These are phyloP conservation scores for Nakazawaea ambrosiae DNA, from an alignment of 805 yeast genomes.

Conservation along the genomic window DNA sequence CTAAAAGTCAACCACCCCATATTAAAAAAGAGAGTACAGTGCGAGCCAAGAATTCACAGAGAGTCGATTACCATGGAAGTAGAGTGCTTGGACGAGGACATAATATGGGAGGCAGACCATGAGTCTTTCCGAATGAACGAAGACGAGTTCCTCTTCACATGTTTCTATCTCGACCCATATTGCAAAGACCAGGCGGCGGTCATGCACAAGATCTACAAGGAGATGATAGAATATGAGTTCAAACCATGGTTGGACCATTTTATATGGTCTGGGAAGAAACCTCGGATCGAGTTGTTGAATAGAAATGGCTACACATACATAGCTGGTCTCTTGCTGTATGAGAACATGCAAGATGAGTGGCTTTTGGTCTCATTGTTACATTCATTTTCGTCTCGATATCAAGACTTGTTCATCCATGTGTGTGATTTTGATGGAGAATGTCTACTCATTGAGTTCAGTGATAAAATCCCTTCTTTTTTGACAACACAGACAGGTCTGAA, in stretches of 20 bases:
- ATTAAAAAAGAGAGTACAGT: no score
- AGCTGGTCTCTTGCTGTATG: conserved; percentile 21
- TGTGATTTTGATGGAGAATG: conserved; percentile 54
- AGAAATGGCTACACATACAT: conserved; percentile 20
- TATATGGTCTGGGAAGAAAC: conserved; percentile 42
- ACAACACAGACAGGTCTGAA: conserved; percentile 39
- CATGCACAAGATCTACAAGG: conserved; percentile 13
- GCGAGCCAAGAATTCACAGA: no score
- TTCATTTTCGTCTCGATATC: conserved; percentile 22
- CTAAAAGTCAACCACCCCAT: no score
- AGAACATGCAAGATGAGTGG: conserved; percentile 34
- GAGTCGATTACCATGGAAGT: no score
- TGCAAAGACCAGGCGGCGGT: conserved; percentile 14
- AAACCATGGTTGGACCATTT: conserved; percentile 30
- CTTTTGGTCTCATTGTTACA: conserved; percentile 33
- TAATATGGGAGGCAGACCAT: background rate
- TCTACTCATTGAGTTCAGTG: conserved; percentile 41
- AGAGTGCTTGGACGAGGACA: background rate
- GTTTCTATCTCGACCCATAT: conserved; percentile 25
- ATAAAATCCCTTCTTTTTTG: conserved; percentile 31
- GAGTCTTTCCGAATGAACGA: background rate
- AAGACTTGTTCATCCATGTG: conserved; percentile 34
- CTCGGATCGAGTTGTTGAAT: conserved; percentile 18
- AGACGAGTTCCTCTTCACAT: conserved; percentile 17
- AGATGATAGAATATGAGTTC: conserved; percentile 18